Percentiles rank a stretch among this genome's conserved stretches.
Conservation (phyloP, 2,329 filamentous ascomycete genomes). For the Epichloe scottii region DNA sequence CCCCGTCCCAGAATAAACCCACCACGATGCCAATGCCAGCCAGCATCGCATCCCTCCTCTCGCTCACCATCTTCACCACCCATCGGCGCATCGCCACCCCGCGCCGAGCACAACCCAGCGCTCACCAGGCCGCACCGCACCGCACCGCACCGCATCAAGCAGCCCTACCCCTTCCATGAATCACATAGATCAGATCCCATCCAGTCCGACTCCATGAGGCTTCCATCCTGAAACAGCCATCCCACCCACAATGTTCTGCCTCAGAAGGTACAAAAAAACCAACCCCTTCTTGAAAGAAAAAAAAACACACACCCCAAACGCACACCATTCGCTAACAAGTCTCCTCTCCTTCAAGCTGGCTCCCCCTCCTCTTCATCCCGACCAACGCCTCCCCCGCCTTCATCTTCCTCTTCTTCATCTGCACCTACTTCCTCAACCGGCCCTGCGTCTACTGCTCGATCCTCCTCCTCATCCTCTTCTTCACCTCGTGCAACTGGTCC, state of each 20-base stretch:
- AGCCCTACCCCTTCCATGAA: too few relatives aligned
- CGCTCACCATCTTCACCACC: background rate
- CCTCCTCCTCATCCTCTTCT: constrained; percentile 86
- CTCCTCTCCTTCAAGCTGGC: constrained; percentile 52
- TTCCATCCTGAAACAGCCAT: background rate
- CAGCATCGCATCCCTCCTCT: too few relatives aligned
- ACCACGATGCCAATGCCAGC: too few relatives aligned
- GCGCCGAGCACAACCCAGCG: too few relatives aligned
- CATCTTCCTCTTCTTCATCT: constrained; percentile 79
- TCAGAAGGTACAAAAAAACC: constrained; percentile 44
- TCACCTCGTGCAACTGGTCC: constrained; percentile 82
- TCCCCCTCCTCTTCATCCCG: constrained; percentile 78
- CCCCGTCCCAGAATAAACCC: too few relatives aligned
- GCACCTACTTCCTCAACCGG: constrained; percentile 91
- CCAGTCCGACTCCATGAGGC: too few relatives aligned
- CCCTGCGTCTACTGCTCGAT: constrained; percentile 97
- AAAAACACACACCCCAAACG: background rate
- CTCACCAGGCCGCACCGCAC: too few relatives aligned
- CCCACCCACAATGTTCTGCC: constrained; percentile 41
- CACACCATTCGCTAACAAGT: background rate
- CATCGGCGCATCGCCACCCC: too few relatives aligned
- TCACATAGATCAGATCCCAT: too few relatives aligned
- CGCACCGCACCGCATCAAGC: too few relatives aligned
- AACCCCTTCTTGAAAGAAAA: constrained; percentile 1
- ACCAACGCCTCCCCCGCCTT: constrained; percentile 76